Percentiles rank a stretch among this genome's conserved stretches.
Conservation (phyloP, 345 rosid genomes). For the Eucalyptus sideroxylon region DNA sequence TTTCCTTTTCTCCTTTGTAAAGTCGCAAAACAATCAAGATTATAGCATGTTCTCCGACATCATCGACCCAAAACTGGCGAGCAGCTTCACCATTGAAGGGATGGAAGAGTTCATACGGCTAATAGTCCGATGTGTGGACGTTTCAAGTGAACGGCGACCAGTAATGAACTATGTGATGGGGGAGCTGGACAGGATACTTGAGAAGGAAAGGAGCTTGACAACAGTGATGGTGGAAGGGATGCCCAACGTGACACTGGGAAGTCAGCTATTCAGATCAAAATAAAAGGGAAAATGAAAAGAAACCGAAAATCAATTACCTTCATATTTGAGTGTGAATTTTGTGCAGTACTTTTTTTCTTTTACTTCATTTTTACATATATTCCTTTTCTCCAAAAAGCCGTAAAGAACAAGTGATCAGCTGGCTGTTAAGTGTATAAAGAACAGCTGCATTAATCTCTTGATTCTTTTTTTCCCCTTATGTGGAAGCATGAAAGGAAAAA, state of each 20-base stretch:
- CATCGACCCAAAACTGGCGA: conserved; percentile 59
- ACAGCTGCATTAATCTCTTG: conserved; percentile 31
- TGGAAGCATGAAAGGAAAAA: not conserved
- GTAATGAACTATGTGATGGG: conserved; percentile 54
- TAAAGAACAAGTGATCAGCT: conserved; percentile 38
- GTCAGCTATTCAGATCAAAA: conserved; percentile 60
- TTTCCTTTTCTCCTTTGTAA: not conserved
- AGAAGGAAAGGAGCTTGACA: conserved; percentile 75
- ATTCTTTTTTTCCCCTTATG: conserved; percentile 10
- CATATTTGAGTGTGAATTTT: conserved; percentile 19
- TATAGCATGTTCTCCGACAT: conserved; percentile 31
- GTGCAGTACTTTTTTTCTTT: conserved; percentile 4
- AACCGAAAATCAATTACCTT: not conserved
- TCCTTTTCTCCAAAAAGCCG: not conserved
- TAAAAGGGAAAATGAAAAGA: conserved; percentile 9
- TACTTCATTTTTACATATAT: not conserved
- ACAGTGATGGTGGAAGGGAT: conserved; percentile 83
- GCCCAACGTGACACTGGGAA: conserved; percentile 74
- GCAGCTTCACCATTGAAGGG: conserved; percentile 67
- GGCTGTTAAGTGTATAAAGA: conserved; percentile 76
- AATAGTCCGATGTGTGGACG: conserved; percentile 43
- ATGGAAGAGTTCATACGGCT: conserved; percentile 64
- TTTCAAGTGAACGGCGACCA: conserved; percentile 79
- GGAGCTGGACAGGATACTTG: conserved; percentile 69
- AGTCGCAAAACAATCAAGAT: conserved; percentile 57